Percentiles rank a stretch among this genome's conserved stretches.
Conservation (phyloP, 2,329 filamentous ascomycete species). For the Penicillium oxalicum region DNA sequence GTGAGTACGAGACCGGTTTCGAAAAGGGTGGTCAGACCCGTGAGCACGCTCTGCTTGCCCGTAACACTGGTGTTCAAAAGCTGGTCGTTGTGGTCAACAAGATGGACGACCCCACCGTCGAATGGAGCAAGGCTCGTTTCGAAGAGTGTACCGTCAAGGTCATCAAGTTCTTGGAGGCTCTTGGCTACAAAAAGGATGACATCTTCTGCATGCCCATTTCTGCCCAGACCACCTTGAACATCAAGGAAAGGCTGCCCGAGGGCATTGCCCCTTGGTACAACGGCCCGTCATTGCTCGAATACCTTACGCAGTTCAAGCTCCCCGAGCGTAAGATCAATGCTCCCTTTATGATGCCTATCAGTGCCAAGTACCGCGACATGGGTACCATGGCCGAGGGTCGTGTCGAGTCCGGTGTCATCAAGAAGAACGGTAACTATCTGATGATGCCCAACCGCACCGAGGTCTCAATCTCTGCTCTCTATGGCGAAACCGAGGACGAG, state of each 20-base stretch:
- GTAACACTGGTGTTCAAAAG: conserved; percentile 97
- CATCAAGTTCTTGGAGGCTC: conserved; percentile 76
- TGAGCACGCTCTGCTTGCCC: conserved; percentile 95
- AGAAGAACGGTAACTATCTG: conserved; percentile 76
- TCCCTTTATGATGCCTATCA: conserved; percentile 98
- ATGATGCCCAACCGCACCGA: conserved; percentile 94
- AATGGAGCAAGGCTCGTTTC: conserved; percentile 91
- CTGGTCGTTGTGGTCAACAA: conserved; percentile 89
- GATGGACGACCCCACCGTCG: conserved; percentile 96
- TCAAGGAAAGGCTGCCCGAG: conserved; percentile 80
- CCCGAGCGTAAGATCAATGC: conserved; percentile 94
- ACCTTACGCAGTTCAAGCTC: conserved; percentile 86
- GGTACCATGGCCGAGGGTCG: conserved; percentile 97
- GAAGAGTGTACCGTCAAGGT: conserved; percentile 91
- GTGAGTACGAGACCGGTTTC: conserved; percentile 98
- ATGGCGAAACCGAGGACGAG: conserved; percentile 95
- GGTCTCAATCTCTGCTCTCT: conserved; percentile 75
- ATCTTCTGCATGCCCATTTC: conserved; percentile 95
- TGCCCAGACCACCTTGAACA: conserved; percentile 75
- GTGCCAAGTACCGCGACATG: conserved; percentile 94
- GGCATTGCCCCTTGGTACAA: conserved; percentile 75
- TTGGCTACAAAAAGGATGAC: conserved; percentile 94
- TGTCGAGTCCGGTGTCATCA: conserved; percentile 88
- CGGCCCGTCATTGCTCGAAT: conserved; percentile 87
- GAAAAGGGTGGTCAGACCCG: conserved; percentile 94